Percentiles rank a stretch among this genome's conserved stretches.
Evolutionary conservation across 2,329 filamentous ascomycete genomes (phyloP).

Genomic region (Ophiosphaerella narmari): DNA sequence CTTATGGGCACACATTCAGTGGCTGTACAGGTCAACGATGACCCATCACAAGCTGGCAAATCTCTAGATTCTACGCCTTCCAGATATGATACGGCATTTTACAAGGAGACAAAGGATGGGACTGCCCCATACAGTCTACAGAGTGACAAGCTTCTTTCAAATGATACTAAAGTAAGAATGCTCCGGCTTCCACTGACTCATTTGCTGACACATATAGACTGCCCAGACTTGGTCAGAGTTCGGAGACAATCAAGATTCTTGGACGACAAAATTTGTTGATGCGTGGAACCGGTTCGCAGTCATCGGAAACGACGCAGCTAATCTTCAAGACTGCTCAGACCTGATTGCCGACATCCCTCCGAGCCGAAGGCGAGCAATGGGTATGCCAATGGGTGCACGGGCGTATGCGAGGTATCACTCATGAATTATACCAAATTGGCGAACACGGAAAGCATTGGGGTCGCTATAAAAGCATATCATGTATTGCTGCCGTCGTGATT

Average conservation of each 20-base stretch:
- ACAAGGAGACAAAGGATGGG: conserved; percentile 31
- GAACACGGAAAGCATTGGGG: too few species aligned
- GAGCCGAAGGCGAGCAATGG: conserved; percentile 5
- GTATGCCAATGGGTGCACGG: conserved; percentile 5
- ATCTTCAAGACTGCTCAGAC: conserved; percentile 27
- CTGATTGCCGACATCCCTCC: conserved; percentile 11
- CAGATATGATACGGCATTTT: conserved; percentile 35
- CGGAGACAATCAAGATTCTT: conserved; percentile 15
- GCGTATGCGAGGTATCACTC: conserved; percentile 2
- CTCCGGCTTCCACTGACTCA: accelerated
- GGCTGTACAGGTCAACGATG: conserved; percentile 30
- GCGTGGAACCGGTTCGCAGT: conserved; percentile 29
- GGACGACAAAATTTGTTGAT: conserved; percentile 23
- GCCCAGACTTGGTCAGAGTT: conserved; percentile 20
- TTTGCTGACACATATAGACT: conserved; percentile 16
- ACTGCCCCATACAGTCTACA: conserved; percentile 31
- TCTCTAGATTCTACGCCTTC: conserved; percentile 36
- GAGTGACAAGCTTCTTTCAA: conserved; percentile 26
- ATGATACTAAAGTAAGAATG: conserved; percentile 18
- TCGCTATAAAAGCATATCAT: too few species aligned
- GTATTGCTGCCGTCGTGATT: too few species aligned
- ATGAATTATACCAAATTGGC: not conserved
- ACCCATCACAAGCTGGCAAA: conserved; percentile 26
- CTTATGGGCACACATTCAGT: conserved; percentile 40
- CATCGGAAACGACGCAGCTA: conserved; percentile 25